Conservation (phyloP, 1,284 basidiomycete species). For the Malassezia obtusa region DNA sequence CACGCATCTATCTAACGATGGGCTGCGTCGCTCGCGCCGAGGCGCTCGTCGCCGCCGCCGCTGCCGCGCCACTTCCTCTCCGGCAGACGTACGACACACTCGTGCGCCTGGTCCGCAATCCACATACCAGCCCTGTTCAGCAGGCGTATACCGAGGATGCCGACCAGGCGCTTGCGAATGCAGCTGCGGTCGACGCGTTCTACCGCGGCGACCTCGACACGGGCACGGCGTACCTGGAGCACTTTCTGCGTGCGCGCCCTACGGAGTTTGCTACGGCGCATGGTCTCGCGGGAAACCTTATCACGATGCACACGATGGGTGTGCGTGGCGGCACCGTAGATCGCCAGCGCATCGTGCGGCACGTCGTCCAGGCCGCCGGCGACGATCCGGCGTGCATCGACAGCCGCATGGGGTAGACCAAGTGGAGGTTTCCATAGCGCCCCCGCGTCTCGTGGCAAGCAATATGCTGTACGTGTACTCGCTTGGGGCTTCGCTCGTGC, state of each 20-base stretch:
- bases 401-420: neutral
- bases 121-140: neutral
- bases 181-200: conserved; percentile 6
- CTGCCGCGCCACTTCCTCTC: neutral
- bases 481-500: neutral
- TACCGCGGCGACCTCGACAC: conserved; percentile 1
- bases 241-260: neutral
- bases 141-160: neutral
- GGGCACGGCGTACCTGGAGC: neutral
- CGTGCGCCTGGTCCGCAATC: neutral
- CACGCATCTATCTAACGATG: neutral
- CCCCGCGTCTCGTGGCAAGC: neutral
- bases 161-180: conserved; percentile 1
- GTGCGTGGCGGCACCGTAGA: neutral
- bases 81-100: neutral
- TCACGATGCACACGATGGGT: conserved; percentile 9
- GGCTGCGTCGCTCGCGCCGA: neutral
- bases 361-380: conserved; percentile 5
- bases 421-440: neutral
- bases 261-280: neutral
- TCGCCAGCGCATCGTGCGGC: neutral
- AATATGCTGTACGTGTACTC: conserved; percentile 2
- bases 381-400: conserved; percentile 6
- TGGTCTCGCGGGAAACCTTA: conserved; percentile 1
- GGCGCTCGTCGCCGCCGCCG: neutral